Conservation (phyloP, 169 alveolate species). For the Neospora caninum region DNA sequence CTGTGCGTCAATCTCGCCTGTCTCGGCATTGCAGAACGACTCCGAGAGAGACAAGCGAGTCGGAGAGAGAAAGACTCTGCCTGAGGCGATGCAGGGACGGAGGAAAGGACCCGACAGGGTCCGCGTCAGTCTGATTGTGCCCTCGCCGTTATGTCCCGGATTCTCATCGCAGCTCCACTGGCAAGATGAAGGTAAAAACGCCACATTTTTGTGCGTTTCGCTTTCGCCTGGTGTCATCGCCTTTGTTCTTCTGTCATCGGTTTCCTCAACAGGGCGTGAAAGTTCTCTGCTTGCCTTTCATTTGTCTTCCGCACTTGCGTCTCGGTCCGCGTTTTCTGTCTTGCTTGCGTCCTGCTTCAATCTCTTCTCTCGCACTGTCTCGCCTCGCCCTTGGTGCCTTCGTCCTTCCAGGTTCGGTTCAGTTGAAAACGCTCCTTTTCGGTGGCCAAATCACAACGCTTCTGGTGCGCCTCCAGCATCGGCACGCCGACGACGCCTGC, state of each 20-base stretch:
- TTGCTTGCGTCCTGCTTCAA: not conserved
- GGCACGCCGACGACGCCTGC: not conserved
- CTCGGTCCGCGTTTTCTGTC: not conserved
- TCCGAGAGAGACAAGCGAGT: not conserved
- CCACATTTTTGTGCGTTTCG: not conserved
- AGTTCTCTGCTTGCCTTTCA: too few species aligned
- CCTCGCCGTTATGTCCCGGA: not conserved
- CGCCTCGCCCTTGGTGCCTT: not conserved
- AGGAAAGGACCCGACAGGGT: not conserved
- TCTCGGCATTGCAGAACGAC: slow-evolving; percentile 19
- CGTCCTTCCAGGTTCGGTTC: not conserved
- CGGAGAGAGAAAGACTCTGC: not conserved
- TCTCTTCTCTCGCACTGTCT: not conserved
- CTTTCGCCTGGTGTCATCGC: not conserved
- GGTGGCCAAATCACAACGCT: slow-evolving; percentile 16
- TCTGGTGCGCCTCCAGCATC: slow-evolving; percentile 14
- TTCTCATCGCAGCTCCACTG: not conserved
- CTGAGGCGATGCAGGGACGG: not conserved
- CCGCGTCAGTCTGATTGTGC: not conserved
- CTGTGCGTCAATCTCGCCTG: slow-evolving; percentile 35
- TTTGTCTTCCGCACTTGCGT: too few species aligned
- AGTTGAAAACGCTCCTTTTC: not conserved
- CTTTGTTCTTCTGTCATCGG: too few species aligned
- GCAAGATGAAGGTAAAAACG: not conserved
- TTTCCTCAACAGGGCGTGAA: too few species aligned